Evolutionary conservation across 805 yeast genomes (phyloP), one percentile per base, ranked within the genome.

Genomic region (Teunomyces tritomae): DNA sequence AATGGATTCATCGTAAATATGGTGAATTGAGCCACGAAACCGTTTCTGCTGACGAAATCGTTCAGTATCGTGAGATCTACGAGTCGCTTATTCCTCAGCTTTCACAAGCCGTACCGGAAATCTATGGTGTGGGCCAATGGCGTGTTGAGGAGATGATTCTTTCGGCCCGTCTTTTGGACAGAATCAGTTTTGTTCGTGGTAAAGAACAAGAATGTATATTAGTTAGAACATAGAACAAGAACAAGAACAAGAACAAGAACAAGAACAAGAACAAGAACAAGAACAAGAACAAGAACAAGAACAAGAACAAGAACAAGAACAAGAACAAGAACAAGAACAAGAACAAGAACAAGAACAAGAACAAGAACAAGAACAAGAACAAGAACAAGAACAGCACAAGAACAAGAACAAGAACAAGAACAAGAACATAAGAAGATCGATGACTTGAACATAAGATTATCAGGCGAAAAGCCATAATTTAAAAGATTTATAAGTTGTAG

Each of bases 161-260:
- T 8, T 81, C 84, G 40, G 80, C 79, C 27, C 73, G 69, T 39
- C 70, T 81, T n/a, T 64, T 79, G 51, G 85, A 80, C 53, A 66
- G 70, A 28, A 59, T 79, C 9, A 71, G 80, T 36, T 82, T 82
- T 55, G 67, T 64, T 2, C 57, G 78, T 45, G 77, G 77, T 5
- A 69, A 67, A 54, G 73, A 72, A 28, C 71, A 68, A 50, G 78
- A 73, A 48, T 71, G 75, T 55, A 67, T 73, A 17, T 57, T 73
- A 43, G 78, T 73, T 30, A 8, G 36, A 20, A 17, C 20, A 13
- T 29, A 8, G 16, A 30, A 42, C n/a, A 20, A n/a, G n/a, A n/a
- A n/a, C 14, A 27, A 39, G 10, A 27, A n/a, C 17, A 16, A 16
- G 17, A 16, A 16, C 17, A 16, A n/a, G n/a, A n/a, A n/a, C 14